Evolutionary conservation across 805 yeast genomes (phyloP).

Genomic region (Saturnispora gosingensis): DNA sequence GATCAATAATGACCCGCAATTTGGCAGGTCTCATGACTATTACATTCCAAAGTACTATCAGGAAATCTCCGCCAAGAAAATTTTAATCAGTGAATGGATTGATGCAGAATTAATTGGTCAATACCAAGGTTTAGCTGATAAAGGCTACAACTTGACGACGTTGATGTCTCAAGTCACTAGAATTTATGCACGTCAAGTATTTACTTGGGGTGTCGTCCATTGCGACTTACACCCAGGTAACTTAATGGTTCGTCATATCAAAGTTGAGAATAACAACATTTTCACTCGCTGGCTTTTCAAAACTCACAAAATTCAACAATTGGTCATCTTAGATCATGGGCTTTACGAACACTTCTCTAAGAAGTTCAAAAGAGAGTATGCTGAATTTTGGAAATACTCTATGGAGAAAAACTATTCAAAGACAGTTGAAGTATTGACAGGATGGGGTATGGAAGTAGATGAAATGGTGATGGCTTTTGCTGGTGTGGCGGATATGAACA

Average conservation of each 20-base stretch:
- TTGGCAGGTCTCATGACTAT: conserved; percentile 28
- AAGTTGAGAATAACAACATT: conserved; percentile 5
- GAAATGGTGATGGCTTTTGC: conserved; percentile 45
- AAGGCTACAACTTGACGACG: conserved; percentile 30
- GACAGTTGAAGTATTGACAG: conserved; percentile 37
- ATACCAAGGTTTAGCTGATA: conserved; percentile 32
- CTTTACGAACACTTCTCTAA: conserved; percentile 48
- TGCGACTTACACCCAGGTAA: conserved; percentile 83
- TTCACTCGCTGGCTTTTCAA: conserved; percentile 9
- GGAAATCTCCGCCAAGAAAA: conserved; percentile 37
- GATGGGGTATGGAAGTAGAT: conserved; percentile 65
- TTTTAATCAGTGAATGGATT: conserved; percentile 66
- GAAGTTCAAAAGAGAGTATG: conserved; percentile 45
- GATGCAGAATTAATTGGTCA: conserved; percentile 56
- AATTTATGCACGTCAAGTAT: conserved; percentile 49
- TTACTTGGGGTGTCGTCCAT: conserved; percentile 59
- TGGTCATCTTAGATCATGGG: conserved; percentile 71
- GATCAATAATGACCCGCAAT: conserved; percentile 35
- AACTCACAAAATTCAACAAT: conserved; percentile 34
- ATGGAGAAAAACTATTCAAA: conserved; percentile 43
- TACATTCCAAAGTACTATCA: conserved; percentile 48
- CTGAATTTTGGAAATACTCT: conserved; percentile 53
- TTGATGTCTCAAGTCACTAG: conserved; percentile 44
- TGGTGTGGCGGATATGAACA: conserved; percentile 15
- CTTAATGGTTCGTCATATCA: conserved; percentile 40